Percentiles rank a stretch among this genome's conserved stretches.
Evolutionary conservation across 2,329 filamentous ascomycete species (phyloP).

Genomic region (Parastagonospora avenae): DNA sequence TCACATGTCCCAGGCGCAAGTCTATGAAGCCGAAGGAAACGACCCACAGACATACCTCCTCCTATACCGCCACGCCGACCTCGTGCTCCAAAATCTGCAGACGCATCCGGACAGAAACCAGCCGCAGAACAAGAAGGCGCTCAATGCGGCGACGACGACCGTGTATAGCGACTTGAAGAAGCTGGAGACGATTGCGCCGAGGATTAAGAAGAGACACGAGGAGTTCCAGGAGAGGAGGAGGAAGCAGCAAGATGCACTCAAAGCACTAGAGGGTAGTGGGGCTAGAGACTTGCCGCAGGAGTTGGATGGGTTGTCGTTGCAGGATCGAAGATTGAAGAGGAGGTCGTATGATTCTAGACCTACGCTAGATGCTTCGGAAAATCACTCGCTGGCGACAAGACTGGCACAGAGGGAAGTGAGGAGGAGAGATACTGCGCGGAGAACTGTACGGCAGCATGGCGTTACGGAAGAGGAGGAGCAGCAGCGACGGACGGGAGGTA

Average conservation of each 20-base stretch:
- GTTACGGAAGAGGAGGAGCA: constrained; percentile 63
- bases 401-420: constrained; percentile 44
- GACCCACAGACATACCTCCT: constrained; percentile 88
- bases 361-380: constrained; percentile 39
- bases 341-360: constrained; percentile 32
- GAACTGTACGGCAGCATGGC: constrained; percentile 62
- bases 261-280: constrained; percentile 30
- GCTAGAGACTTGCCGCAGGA: constrained; percentile 21
- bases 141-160: constrained; percentile 64
- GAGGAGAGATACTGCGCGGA: constrained; percentile 43
- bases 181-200: constrained; percentile 79
- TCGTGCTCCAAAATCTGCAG: constrained; percentile 77
- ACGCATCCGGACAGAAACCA: constrained; percentile 77
- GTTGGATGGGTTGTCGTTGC: constrained; percentile 27
- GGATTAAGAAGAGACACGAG: constrained; percentile 72
- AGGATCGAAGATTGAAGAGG: constrained; percentile 20
- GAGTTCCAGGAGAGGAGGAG: constrained; percentile 44
- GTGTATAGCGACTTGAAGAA: constrained; percentile 69
- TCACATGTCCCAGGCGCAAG: constrained; percentile 66
- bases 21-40: constrained; percentile 85
- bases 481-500: constrained; percentile 58
- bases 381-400: constrained; percentile 39
- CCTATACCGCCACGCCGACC: constrained; percentile 83
- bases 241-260: constrained; percentile 30
- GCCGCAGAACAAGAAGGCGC: constrained; percentile 60